Percentiles rank a stretch among this genome's conserved stretches.
Evolutionary conservation across 139 green algal species (phyloP).

Genomic region (Gonium pectorale): DNA sequence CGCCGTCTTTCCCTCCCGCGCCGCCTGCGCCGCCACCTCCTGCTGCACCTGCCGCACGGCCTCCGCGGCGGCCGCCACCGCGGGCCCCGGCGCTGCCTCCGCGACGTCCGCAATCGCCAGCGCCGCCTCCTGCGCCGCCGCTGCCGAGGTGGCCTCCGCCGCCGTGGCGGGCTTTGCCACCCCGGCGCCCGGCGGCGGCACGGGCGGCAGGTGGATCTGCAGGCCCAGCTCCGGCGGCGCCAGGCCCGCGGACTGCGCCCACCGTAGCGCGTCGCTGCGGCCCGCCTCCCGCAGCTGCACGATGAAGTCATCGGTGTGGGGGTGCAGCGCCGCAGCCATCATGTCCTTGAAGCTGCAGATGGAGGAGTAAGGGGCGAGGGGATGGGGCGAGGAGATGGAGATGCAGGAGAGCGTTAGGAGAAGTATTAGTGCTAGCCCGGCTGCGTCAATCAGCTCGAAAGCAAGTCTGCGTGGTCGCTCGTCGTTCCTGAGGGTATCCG

Average conservation of each 20-base stretch:
- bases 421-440: no score
- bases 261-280: not conserved
- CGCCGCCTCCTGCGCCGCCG: not conserved
- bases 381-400: not conserved
- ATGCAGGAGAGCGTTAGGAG: not conserved
- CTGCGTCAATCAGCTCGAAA: no score
- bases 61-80: not conserved
- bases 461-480: no score
- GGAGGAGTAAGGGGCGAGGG: not conserved
- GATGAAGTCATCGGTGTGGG: constrained; percentile 30
- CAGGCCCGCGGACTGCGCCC: not conserved
- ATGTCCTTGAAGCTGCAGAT: constrained; percentile 1
- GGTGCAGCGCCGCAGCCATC: constrained; percentile 38
- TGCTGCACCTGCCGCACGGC: no score
- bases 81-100: not conserved
- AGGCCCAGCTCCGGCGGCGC: not conserved
- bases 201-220: not conserved
- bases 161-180: not conserved
- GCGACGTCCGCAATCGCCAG: not conserved
- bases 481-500: no score
- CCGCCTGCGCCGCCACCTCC: no score
- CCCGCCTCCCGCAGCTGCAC: constrained; percentile 7
- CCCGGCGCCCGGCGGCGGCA: not conserved
- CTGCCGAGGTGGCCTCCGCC: not conserved
- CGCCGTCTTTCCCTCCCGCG: no score